Conservation (phyloP, 148 eudicot species). For the Dysphania ambrosioides region DNA sequence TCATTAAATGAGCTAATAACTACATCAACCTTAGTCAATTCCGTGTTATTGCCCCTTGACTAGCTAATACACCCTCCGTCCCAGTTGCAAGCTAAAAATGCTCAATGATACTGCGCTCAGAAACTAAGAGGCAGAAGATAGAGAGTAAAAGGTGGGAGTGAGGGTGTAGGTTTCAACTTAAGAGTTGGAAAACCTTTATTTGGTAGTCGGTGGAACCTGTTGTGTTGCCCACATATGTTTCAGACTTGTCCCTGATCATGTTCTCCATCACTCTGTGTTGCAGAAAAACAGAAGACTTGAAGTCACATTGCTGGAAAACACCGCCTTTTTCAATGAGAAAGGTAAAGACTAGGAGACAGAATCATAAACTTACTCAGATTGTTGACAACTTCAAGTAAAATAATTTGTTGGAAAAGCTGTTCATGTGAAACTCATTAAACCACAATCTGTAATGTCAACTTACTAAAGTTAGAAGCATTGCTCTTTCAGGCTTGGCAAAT, state of each 20-base stretch:
- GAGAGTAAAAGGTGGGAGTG: neutral
- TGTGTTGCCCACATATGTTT: neutral
- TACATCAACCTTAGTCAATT: neutral
- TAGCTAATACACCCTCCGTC: neutral
- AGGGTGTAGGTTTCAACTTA: neutral
- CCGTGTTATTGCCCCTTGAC: neutral
- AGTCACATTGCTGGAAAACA: constrained; percentile 62
- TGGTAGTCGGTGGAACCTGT: too few relatives aligned
- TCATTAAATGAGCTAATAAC: neutral
- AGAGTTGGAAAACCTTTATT: too few relatives aligned
- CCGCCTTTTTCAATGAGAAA: constrained; percentile 56
- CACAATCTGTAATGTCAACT: neutral
- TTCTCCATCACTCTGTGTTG: constrained; percentile 1
- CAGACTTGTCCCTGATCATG: neutral
- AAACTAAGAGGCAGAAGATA: too few relatives aligned
- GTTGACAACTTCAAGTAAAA: neutral
- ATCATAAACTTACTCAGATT: neutral
- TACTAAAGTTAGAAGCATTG: neutral
- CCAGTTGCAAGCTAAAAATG: neutral
- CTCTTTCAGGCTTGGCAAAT: constrained; percentile 52
- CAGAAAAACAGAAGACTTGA: constrained; percentile 40
- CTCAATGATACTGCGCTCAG: neutral
- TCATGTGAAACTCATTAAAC: neutral
- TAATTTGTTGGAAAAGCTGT: neutral
- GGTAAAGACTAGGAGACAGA: constrained; percentile 28